A percentile compares a stretch with the other conserved stretches of the same genome.
These are phyloP conservation scores for Phialophora tarda DNA, from an alignment of 2,329 filamentous ascomycete species.

Conservation along the genomic window DNA sequence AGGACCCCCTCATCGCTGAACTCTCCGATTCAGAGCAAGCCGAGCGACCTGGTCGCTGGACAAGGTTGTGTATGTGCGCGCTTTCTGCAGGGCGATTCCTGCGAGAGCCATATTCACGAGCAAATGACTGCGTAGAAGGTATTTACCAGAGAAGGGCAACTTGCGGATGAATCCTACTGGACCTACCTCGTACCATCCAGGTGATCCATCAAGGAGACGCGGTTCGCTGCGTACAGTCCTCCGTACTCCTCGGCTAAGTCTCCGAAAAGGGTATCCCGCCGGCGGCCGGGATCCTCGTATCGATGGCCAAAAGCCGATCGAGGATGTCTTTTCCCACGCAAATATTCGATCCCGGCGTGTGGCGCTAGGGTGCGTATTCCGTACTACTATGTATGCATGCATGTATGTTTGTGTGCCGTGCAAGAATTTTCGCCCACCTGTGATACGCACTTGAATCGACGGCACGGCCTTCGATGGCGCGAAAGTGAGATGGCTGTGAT, in stretches of 20 bases:
- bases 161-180: neutral
- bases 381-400: neutral
- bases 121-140: neutral
- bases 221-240: neutral
- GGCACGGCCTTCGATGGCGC: neutral
- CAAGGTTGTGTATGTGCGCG: neutral
- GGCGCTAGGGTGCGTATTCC: neutral
- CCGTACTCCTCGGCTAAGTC: neutral
- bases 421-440: neutral
- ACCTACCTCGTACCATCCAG: neutral
- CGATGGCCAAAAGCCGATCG: neutral
- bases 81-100: neutral
- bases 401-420: no score
- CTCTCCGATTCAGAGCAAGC: neutral
- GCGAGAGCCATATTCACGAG: neutral
- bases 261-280: neutral
- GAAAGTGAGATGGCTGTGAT: neutral
- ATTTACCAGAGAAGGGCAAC: neutral
- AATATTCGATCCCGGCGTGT: neutral
- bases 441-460: neutral
- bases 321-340: neutral
- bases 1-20: neutral
- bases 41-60: neutral
- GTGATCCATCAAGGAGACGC: no score
- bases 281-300: neutral